Percentiles rank a stretch among this genome's conserved stretches.
Evolutionary conservation across 345 rosid species (phyloP).

Genomic region (Eucalyptus erythrocorys): DNA sequence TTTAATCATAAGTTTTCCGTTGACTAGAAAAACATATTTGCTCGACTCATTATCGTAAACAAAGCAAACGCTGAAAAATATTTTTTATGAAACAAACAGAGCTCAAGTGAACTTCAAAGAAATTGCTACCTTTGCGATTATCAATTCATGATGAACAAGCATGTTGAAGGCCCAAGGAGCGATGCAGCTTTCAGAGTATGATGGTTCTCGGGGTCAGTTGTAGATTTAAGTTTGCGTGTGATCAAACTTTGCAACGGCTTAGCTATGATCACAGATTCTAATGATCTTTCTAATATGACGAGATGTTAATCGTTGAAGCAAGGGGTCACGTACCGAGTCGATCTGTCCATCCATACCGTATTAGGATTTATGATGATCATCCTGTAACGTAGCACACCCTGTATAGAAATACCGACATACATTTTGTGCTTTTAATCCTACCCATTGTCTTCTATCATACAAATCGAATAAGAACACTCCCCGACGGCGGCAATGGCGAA

Average conservation of each 20-base stretch:
- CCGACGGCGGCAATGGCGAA: background rate
- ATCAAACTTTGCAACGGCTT: background rate
- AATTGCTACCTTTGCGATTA: background rate
- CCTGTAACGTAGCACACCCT: background rate
- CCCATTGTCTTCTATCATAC: background rate
- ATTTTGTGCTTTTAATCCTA: background rate
- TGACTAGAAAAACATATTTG: background rate
- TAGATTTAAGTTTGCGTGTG: background rate
- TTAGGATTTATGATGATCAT: background rate
- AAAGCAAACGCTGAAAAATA: background rate
- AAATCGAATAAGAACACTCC: background rate
- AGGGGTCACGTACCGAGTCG: background rate
- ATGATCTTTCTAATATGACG: background rate
- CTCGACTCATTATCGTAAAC: background rate
- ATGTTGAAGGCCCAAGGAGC: background rate
- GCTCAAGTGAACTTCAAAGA: background rate
- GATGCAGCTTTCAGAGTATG: background rate
- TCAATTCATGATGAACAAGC: background rate
- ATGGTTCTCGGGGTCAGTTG: background rate
- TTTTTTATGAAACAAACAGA: no score
- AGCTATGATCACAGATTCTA: background rate
- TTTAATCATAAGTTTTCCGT: no score
- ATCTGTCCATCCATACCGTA: background rate
- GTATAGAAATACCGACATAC: background rate
- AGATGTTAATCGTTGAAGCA: background rate